Conservation (phyloP, 176 grass and related monocot species). For the Puccinellia tenuiflora region DNA sequence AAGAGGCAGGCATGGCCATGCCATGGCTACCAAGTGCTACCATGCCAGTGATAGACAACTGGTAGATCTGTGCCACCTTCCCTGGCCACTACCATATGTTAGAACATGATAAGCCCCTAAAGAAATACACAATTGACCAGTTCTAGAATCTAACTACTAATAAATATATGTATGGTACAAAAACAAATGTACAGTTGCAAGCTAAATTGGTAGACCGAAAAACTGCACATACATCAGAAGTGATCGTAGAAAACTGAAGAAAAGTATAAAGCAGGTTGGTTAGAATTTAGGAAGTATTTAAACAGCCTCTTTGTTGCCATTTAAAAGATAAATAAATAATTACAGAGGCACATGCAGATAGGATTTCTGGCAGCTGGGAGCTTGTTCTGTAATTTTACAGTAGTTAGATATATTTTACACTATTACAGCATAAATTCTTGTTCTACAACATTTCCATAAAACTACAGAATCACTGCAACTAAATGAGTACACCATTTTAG, state of each 20-base stretch:
- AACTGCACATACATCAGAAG: not conserved
- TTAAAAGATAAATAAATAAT: not conserved
- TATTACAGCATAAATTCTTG: not conserved
- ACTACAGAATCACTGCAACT: not conserved
- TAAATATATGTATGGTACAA: not conserved
- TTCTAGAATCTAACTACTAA: not conserved
- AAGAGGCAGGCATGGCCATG: not conserved
- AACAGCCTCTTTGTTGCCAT: not conserved
- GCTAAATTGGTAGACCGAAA: not conserved
- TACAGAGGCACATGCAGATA: too few relatives aligned
- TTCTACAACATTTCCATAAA: not conserved
- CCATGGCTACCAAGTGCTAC: not conserved
- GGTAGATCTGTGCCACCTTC: not conserved
- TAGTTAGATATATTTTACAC: not conserved
- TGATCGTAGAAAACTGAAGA: not conserved
- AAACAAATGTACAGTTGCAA: not conserved
- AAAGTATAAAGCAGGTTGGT: not conserved
- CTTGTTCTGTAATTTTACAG: not conserved
- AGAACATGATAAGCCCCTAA: not conserved
- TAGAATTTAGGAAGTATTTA: not conserved
- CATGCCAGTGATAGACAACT: not conserved
- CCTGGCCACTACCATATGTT: not conserved
- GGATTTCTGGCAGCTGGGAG: not conserved
- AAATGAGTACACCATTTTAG: not conserved
- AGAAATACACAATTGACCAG: not conserved